Base-by-base conservation (phyloP, 148 eudicot genomes). In the Fagopyrum tataricum region DNA sequence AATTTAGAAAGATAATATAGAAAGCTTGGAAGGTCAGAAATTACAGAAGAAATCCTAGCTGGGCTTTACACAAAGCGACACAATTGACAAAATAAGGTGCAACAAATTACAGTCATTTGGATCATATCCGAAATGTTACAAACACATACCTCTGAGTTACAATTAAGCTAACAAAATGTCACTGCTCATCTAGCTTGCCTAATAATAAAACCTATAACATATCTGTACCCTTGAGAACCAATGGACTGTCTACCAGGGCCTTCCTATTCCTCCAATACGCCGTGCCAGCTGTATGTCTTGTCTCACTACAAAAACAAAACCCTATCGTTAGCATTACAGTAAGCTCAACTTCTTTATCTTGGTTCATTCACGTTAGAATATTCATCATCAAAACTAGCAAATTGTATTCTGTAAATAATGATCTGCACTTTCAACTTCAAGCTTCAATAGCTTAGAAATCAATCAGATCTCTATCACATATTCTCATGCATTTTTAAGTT, bases 281-380 rank as follows among this genome's bases (percentile, higher is more conserved):
- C 98, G 79, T 2, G 96, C 98, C 71, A 93, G 82, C 74, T 87
- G 87, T 41, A 82, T 59, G 77, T 93, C 98, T 71, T 87, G 89
- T 75, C 84, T 83, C 96, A 93, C 96, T 90, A 90, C 76, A 78
- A 10, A 66, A 48, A 62, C 13, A 31, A 64, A 37, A 64, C 20
- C 43, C 37, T 31, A 2, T 31, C 2, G 39, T 37, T 15, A 11
- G 7, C 17, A 23, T 59, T 59, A 24, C 67, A 61, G 17, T 61
- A 55, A 55, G 55, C n/a, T 55, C 6, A 7, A 18, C 21, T 52
- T 15, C 20, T 52, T 17, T 4, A 52, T 52, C 58, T 17, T 1
- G 21, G 58, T 52, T 31, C 37, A 31, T 31, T 31, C 58, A 52
- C 18, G 58, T 5, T 52, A 15, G 7, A 58, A 1, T 10, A 4